Base-by-base conservation (phyloP, 306 rosid species). In the Castanospermum australe region DNA sequence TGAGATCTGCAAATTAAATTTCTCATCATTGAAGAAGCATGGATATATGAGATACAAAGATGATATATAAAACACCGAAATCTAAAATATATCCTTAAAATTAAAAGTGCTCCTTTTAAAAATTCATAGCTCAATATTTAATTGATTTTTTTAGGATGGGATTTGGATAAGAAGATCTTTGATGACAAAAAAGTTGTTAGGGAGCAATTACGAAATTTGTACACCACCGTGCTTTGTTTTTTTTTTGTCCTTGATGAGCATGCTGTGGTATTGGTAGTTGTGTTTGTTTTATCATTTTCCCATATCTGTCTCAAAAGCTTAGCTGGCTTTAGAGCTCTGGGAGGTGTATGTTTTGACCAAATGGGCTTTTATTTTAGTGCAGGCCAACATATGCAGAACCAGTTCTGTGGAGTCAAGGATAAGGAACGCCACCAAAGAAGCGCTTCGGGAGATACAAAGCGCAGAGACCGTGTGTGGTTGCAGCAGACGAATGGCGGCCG, bases 321-420 rank as follows among this genome's bases (percentile, higher is more conserved):
- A 8, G 67, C 59, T 44, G 24, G 36, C 39, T 8, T 14, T 0
- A 5, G 18, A 11, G 1, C 25, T 9, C 8, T 51, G 21, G 15
- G 20, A 32, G 21, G 5, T 5, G n/a, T n/a, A 2, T 50, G 56
- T 2, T 75, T 62, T 17, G 21, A 73, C 5, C 0, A 9, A 67
- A n/a, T n/a, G 15, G 50, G 54, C 0, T 51, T 36, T 18, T n/a
- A 42, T 10, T 7, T 71, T 15, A 10, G 18, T 82, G 68, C 82
- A 94, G 97, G 61, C 22, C 2, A 90, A 61, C 8, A 36, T 94
- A 69, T 70, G 78, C 68, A 89, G 94, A 82, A 94, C 81, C 2
- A 88, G 83, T 75, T 82, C 88, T 11, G 10, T 88, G 80, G 98
- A 92, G 67, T 76, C 87, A 14, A 71, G 77, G 76, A 89, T 94